Evolutionary conservation across 768 basidiomycete genomes (phyloP).

Genomic region (Leccinum rimulosum): DNA sequence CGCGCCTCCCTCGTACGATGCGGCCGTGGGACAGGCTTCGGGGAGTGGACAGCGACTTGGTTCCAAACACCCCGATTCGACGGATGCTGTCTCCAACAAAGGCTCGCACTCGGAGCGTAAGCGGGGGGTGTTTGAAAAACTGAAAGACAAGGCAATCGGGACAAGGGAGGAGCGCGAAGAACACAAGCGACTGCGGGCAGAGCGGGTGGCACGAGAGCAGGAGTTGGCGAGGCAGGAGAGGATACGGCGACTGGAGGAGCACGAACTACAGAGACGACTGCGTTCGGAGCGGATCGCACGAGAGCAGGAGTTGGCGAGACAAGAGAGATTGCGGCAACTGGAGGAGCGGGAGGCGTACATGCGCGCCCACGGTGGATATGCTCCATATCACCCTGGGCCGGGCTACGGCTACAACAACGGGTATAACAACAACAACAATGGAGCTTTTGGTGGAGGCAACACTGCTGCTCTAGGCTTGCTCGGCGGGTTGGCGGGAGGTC

Average conservation of each 20-base stretch:
- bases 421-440: not conserved
- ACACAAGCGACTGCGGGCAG: slow-evolving; percentile 32
- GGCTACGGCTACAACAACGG: slow-evolving; percentile 16
- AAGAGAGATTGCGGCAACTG: slow-evolving; percentile 18
- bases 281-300: slow-evolving; percentile 31
- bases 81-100: not conserved
- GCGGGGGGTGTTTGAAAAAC: slow-evolving; percentile 53
- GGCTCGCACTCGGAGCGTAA: slow-evolving; percentile 31
- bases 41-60: slow-evolving; percentile 11
- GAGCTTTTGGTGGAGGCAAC: slow-evolving; percentile 2
- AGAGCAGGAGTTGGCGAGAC: slow-evolving; percentile 19
- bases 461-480: slow-evolving; percentile 25
- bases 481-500: slow-evolving; percentile 49
- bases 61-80: not conserved
- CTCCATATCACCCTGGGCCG: slow-evolving; percentile 23
- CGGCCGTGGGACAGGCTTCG: slow-evolving; percentile 29
- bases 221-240: slow-evolving; percentile 18
- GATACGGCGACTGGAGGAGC: slow-evolving; percentile 22
- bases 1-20: slow-evolving; percentile 30
- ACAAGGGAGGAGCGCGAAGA: slow-evolving; percentile 64
- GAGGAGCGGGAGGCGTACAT: slow-evolving; percentile 36
- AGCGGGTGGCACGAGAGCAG: slow-evolving; percentile 27
- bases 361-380: slow-evolving; percentile 33
- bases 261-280: slow-evolving; percentile 33
- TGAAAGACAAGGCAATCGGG: slow-evolving; percentile 63